A percentile compares a stretch with the other conserved stretches of the same genome.
These are phyloP conservation scores for Pisolithus microcarpus DNA, from an alignment of 768 basidiomycete species.

Conservation along the genomic window DNA sequence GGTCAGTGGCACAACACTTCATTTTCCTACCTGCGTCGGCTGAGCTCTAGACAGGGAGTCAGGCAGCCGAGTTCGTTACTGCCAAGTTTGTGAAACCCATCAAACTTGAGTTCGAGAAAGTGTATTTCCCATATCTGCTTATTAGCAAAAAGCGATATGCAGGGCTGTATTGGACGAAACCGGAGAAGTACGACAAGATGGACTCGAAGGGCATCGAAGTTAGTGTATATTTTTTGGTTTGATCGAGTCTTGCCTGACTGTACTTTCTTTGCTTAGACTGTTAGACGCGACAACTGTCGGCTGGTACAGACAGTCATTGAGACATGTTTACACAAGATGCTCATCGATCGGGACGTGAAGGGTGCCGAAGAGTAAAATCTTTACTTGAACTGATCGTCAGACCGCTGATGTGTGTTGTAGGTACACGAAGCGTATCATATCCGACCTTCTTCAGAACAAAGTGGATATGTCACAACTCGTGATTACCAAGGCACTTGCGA, in stretches of 20 bases:
- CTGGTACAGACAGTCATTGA: slow-evolving; percentile 97
- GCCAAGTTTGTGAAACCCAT: slow-evolving; percentile 89
- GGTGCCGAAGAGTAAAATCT: slow-evolving; percentile 76
- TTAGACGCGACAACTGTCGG: slow-evolving; percentile 97
- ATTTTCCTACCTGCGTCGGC: not conserved
- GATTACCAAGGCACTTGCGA: slow-evolving; percentile 94
- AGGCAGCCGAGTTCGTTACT: slow-evolving; percentile 90
- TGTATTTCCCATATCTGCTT: slow-evolving; percentile 95
- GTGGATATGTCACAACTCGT: slow-evolving; percentile 99
- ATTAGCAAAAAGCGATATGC: slow-evolving; percentile 99
- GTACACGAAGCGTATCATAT: slow-evolving; percentile 88
- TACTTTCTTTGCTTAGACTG: slow-evolving; percentile 53
- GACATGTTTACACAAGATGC: slow-evolving; percentile 95
- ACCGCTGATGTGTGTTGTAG: slow-evolving; percentile 35
- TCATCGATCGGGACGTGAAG: slow-evolving; percentile 90
- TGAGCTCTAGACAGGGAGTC: slow-evolving; percentile 51
- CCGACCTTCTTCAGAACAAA: slow-evolving; percentile 92
- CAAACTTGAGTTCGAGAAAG: slow-evolving; percentile 99
- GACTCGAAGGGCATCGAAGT: slow-evolving; percentile 99
- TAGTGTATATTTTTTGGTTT: slow-evolving; percentile 12
- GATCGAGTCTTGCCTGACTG: not conserved
- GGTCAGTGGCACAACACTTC: slow-evolving; percentile 41
- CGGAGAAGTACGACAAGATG: slow-evolving; percentile 98
- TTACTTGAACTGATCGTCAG: slow-evolving; percentile 2
- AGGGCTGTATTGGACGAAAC: slow-evolving; percentile 93